Conservation (phyloP, 2,329 filamentous ascomycete species). For the Pleochaeta shiraiana region DNA sequence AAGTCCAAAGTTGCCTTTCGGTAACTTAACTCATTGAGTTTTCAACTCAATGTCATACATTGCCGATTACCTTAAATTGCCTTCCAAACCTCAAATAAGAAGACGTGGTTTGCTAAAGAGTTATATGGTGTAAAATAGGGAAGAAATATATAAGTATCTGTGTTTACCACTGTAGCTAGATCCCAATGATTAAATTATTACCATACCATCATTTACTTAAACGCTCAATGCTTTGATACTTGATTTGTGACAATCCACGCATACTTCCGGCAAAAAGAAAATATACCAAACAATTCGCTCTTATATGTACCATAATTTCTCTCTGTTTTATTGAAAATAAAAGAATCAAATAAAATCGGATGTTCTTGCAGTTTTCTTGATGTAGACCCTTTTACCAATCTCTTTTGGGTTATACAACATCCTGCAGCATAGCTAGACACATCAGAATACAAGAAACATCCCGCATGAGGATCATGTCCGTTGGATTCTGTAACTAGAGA, state of each 20-base stretch:
- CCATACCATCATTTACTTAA: too few relatives aligned
- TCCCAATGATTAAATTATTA: too few relatives aligned
- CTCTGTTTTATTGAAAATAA: constrained; percentile 1
- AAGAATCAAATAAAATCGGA: constrained; percentile 2
- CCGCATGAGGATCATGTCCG: constrained; percentile 11
- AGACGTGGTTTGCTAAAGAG: too few relatives aligned
- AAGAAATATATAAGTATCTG: too few relatives aligned
- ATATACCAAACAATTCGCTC: background rate
- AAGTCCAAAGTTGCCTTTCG: too few relatives aligned
- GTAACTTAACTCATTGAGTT: too few relatives aligned
- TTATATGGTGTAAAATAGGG: too few relatives aligned
- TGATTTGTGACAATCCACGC: background rate
- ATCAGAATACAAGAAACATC: background rate
- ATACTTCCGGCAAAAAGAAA: background rate
- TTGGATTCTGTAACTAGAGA: background rate
- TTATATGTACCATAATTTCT: background rate
- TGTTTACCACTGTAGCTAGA: too few relatives aligned
- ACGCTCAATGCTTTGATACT: too few relatives aligned
- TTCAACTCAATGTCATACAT: too few relatives aligned
- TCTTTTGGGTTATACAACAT: constrained; percentile 1
- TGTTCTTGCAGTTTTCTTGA: background rate
- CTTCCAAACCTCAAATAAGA: too few relatives aligned
- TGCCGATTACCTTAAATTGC: too few relatives aligned
- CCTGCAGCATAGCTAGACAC: background rate
- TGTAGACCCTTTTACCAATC: background rate